Conservation (phyloP, 352 stramenopile genomes). For the Pilasporangium apinafurcum region DNA sequence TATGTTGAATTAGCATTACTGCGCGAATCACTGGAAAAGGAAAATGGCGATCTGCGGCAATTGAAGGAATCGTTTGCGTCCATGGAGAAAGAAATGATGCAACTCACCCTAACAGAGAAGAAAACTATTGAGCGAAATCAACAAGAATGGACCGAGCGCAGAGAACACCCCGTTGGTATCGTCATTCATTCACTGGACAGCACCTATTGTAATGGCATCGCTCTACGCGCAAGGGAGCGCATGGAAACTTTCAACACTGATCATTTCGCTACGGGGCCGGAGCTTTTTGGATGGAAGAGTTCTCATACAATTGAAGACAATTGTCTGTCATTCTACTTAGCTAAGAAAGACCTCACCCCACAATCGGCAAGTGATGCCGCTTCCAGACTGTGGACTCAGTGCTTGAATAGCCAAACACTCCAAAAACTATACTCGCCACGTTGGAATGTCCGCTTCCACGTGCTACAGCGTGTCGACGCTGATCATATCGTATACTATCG, state of each 20-base stretch:
- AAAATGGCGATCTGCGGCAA: not conserved
- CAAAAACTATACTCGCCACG: slow-evolving; percentile 7
- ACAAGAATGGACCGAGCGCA: slow-evolving; percentile 1
- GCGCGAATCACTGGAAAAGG: not conserved
- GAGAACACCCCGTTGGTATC: not conserved
- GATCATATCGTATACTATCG: slow-evolving; percentile 10
- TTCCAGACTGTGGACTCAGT: slow-evolving; percentile 2
- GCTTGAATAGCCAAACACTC: not conserved
- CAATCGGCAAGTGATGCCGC: not conserved
- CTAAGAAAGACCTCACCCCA: slow-evolving; percentile 10
- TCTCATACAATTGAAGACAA: not conserved
- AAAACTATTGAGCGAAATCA: not conserved
- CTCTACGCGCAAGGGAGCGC: not conserved
- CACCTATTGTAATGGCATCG: not conserved
- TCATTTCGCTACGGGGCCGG: slow-evolving; percentile 4
- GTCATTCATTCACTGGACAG: not conserved
- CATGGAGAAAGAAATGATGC: not conserved
- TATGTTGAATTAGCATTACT: not conserved
- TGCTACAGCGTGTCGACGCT: slow-evolving; percentile 7
- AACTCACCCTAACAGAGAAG: slow-evolving; percentile 1
- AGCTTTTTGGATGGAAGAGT: slow-evolving; percentile 11
- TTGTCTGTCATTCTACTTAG: slow-evolving; percentile 5
- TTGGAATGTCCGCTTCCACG: slow-evolving; percentile 7
- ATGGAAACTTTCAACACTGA: too few species aligned
- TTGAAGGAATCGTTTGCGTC: not conserved